Conservation (phyloP, 352 stramenopile species). For the Phytopythium vexans region DNA sequence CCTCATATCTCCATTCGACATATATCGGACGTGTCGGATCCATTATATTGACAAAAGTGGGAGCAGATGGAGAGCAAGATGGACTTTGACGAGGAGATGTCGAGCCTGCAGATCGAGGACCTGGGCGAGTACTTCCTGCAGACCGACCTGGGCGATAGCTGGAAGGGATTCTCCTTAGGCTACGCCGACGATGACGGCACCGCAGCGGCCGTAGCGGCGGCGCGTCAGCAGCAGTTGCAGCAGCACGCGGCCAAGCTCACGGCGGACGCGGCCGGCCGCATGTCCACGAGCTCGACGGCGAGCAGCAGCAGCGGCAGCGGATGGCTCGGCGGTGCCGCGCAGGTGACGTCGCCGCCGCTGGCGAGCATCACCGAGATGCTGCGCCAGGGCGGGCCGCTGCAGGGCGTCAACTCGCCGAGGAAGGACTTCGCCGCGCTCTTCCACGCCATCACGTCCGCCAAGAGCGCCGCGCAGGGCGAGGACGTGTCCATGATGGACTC, state of each 20-base stretch:
- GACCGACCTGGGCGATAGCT: slow-evolving; percentile 54
- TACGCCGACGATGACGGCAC: slow-evolving; percentile 49
- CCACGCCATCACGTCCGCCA: slow-evolving; percentile 8
- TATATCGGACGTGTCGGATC: too few relatives aligned
- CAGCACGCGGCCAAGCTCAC: slow-evolving; percentile 9
- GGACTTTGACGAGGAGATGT: slow-evolving; percentile 74
- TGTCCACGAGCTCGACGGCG: slow-evolving; percentile 1
- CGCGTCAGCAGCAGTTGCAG: slow-evolving; percentile 8
- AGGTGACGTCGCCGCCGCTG: slow-evolving; percentile 38
- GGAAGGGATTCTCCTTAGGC: slow-evolving; percentile 68
- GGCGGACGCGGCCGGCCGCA: slow-evolving; percentile 3
- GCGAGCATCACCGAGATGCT: slow-evolving; percentile 46
- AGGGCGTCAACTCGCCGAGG: slow-evolving; percentile 21
- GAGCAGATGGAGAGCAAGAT: slow-evolving; percentile 15
- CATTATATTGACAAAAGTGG: not conserved
- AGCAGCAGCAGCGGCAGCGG: slow-evolving; percentile 4
- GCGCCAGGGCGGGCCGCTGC: slow-evolving; percentile 21
- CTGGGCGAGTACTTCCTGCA: slow-evolving; percentile 70
- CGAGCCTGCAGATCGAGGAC: slow-evolving; percentile 69
- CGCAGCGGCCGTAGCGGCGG: slow-evolving; percentile 5
- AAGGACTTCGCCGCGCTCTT: slow-evolving; percentile 31
- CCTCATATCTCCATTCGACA: too few relatives aligned
- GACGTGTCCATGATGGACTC: slow-evolving; percentile 9
- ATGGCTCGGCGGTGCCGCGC: too few relatives aligned
- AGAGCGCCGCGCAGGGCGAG: slow-evolving; percentile 12